Conservation (phyloP, 106 monocot genomes). For the Vanilla planifolia region DNA sequence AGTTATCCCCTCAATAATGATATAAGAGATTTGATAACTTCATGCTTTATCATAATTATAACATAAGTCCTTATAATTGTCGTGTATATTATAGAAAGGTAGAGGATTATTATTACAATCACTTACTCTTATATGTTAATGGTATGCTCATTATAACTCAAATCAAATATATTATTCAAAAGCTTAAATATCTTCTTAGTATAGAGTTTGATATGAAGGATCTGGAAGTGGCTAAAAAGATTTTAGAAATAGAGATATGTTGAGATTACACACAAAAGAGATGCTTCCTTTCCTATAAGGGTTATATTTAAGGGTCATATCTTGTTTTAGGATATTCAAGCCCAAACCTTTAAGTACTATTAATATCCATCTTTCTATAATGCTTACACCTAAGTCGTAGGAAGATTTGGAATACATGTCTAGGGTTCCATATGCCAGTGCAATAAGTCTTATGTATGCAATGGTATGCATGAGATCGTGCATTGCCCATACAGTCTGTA, state of each 20-base stretch:
- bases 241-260: constrained; percentile 6
- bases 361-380: neutral
- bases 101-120: neutral
- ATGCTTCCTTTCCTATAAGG: constrained; percentile 2
- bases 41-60: too few species aligned
- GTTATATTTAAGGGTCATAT: neutral
- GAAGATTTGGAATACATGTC: too few species aligned
- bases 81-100: constrained; percentile 3
- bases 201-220: constrained; percentile 5
- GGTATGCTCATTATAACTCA: neutral
- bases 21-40: too few species aligned
- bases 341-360: neutral
- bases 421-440: too few species aligned
- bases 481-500: too few species aligned
- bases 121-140: neutral
- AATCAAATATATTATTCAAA: neutral
- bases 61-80: constrained; percentile 2
- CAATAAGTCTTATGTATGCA: too few species aligned
- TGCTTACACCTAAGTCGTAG: too few species aligned
- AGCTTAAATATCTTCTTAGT: neutral
- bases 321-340: neutral
- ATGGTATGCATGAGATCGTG: too few species aligned
- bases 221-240: neutral
- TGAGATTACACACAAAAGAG: neutral
- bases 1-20: too few species aligned